Percentiles rank a stretch among this genome's conserved stretches.
Evolutionary conservation across 2,329 filamentous ascomycete genomes (phyloP).

Genomic region (Thielaviopsis punctulata): DNA sequence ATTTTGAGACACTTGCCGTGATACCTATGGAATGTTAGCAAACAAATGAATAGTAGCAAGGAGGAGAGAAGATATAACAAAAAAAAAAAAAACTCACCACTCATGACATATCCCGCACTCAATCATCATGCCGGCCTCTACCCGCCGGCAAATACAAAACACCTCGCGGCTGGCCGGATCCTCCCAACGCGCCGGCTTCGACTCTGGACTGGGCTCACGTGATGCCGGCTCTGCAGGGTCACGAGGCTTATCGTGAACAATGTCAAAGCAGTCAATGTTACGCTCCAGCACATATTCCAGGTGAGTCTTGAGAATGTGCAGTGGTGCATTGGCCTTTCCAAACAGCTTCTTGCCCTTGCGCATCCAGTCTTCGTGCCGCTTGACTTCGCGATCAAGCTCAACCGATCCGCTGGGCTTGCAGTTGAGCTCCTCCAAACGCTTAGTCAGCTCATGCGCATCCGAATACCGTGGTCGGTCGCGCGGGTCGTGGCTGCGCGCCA

Average conservation of each 20-base stretch:
- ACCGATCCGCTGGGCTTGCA: constrained; percentile 82
- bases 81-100: constrained; percentile 45
- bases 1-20: constrained; percentile 98
- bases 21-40: constrained; percentile 41
- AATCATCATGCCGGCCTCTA: constrained; percentile 98
- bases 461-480: constrained; percentile 68
- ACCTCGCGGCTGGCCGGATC: constrained; percentile 56
- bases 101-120: constrained; percentile 97
- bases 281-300: constrained; percentile 86
- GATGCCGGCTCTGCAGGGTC: constrained; percentile 85
- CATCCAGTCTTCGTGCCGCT: constrained; percentile 98
- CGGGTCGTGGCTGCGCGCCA: constrained; percentile 58
- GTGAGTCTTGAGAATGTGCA: constrained; percentile 88
- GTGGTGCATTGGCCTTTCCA: constrained; percentile 88
- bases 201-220: constrained; percentile 50
- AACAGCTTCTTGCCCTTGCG: constrained; percentile 93
- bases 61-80: neutral
- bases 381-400: constrained; percentile 86
- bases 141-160: constrained; percentile 87
- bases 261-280: constrained; percentile 82
- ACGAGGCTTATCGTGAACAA: constrained; percentile 66
- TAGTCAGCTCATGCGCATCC: constrained; percentile 81
- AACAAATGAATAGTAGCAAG: neutral
- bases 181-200: constrained; percentile 37
- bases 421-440: constrained; percentile 72